Percentiles rank a stretch among this genome's conserved stretches.
phyloP scores from a whole-genome alignment of 768 basidiomycete species.

The Amanita exitialis region DNA sequence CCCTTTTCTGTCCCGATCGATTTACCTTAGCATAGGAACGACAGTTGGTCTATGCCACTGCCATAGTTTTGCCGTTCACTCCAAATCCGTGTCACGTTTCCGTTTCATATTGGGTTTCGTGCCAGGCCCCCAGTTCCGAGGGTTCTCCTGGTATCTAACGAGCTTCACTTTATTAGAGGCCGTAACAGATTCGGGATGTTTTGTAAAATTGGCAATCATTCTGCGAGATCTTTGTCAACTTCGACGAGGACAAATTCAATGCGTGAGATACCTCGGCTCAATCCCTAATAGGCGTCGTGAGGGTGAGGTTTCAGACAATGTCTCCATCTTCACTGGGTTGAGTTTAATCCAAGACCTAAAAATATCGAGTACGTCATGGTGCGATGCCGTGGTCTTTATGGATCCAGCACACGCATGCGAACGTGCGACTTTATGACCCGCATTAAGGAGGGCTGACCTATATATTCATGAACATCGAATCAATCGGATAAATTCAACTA shows the following conservation, averaged over 20 bases:
- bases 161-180: constrained; percentile 60
- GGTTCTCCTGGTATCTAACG: constrained; percentile 87
- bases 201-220: constrained; percentile 60
- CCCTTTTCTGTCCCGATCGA: not conserved
- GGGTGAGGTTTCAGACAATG: constrained; percentile 68
- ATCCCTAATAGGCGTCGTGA: constrained; percentile 58
- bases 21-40: not conserved
- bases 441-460: constrained; percentile 86
- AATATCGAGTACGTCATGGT: constrained; percentile 66
- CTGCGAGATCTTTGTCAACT: constrained; percentile 20
- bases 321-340: constrained; percentile 78
- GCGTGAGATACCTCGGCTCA: constrained; percentile 44
- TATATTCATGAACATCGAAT: not conserved
- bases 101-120: constrained; percentile 43
- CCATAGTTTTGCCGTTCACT: not conserved
- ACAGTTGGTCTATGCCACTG: not conserved
- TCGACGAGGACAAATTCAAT: not conserved
- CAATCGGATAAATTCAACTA: not conserved
- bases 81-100: constrained; percentile 22
- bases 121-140: constrained; percentile 92
- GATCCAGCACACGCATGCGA: constrained; percentile 89
- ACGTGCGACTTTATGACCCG: constrained; percentile 75
- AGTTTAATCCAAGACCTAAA: constrained; percentile 77
- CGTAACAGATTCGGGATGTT: constrained; percentile 56
- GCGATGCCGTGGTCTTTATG: constrained; percentile 79